phyloP scores from a whole-genome alignment of 1,284 basidiomycete genomes.

The Rugosomyces carneus region DNA sequence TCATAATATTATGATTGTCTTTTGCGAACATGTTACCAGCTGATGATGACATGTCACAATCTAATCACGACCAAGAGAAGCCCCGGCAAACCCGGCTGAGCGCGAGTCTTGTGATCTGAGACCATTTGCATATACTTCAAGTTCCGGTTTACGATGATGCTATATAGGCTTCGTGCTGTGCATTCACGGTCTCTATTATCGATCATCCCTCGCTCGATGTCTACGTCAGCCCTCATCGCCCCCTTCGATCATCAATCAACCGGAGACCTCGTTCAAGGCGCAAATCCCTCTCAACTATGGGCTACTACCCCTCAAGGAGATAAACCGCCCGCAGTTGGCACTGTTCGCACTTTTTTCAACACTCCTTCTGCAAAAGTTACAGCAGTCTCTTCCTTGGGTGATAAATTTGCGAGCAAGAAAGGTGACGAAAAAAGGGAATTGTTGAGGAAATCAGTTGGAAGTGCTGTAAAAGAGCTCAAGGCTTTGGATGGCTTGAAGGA shows the following conservation, averaged over 20 bases:
- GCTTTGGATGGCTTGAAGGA: constrained; percentile 52
- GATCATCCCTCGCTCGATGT: constrained; percentile 26
- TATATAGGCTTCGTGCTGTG: constrained; percentile 20
- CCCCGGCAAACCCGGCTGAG: no score
- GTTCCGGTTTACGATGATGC: constrained; percentile 13
- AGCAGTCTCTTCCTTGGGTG: constrained; percentile 58
- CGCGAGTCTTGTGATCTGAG: constrained; percentile 14
- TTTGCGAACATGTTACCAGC: no score
- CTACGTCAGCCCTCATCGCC: constrained; percentile 27
- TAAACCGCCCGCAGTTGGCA: constrained; percentile 54
- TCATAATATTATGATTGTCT: no score
- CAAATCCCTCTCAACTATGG: constrained; percentile 30
- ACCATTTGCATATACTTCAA: constrained; percentile 2
- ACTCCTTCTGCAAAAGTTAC: constrained; percentile 41
- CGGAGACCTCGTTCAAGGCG: constrained; percentile 20
- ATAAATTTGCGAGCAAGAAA: constrained; percentile 45
- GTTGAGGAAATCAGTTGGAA: constrained; percentile 62
- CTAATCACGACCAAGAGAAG: no score
- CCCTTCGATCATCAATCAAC: constrained; percentile 27
- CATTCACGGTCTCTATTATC: constrained; percentile 23
- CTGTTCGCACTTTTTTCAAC: constrained; percentile 60
- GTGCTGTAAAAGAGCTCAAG: constrained; percentile 60
- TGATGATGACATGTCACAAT: not conserved
- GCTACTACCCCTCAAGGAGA: constrained; percentile 35
- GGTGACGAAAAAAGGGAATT: constrained; percentile 51